Evolutionary conservation across 2,329 filamentous ascomycete species (phyloP).

Genomic region (Colletotrichum tanaceti): DNA sequence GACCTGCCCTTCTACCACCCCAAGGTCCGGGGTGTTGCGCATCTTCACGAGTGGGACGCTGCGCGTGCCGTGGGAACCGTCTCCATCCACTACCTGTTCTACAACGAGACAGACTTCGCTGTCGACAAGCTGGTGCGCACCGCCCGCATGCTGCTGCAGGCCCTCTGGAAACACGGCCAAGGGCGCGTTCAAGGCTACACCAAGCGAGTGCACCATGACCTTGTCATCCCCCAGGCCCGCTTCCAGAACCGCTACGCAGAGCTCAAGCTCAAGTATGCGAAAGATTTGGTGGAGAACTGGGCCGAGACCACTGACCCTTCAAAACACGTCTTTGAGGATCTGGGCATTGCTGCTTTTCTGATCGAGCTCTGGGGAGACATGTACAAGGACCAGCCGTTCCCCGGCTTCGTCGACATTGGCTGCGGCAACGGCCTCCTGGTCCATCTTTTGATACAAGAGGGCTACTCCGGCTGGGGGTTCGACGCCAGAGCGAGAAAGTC

Average conservation of each 20-base stretch:
- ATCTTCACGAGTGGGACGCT: constrained; percentile 74
- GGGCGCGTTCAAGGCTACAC: constrained; percentile 74
- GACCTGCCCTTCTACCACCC: constrained; percentile 92
- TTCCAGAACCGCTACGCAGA: constrained; percentile 86
- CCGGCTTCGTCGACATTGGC: constrained; percentile 94
- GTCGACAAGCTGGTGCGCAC: constrained; percentile 70
- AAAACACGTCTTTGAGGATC: constrained; percentile 96
- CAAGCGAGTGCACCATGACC: constrained; percentile 87
- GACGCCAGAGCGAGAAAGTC: constrained; percentile 88
- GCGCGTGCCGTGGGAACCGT: constrained; percentile 59
- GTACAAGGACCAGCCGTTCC: constrained; percentile 74
- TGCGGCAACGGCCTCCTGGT: constrained; percentile 95
- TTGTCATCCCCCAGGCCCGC: constrained; percentile 78
- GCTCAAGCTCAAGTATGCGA: constrained; percentile 84
- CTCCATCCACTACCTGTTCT: constrained; percentile 72
- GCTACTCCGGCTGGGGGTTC: constrained; percentile 89
- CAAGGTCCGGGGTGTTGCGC: constrained; percentile 77
- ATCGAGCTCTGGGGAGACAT: constrained; percentile 91
- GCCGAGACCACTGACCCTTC: constrained; percentile 85
- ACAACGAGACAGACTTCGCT: constrained; percentile 49
- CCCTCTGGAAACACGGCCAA: constrained; percentile 79
- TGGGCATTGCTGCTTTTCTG: constrained; percentile 90
- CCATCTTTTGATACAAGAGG: constrained; percentile 82
- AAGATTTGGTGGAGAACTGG: constrained; percentile 78
- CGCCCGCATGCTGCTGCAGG: constrained; percentile 74